These are phyloP conservation scores for Candida tammaniensis DNA, from an alignment of 805 yeast genomes.

Conservation along the genomic window DNA sequence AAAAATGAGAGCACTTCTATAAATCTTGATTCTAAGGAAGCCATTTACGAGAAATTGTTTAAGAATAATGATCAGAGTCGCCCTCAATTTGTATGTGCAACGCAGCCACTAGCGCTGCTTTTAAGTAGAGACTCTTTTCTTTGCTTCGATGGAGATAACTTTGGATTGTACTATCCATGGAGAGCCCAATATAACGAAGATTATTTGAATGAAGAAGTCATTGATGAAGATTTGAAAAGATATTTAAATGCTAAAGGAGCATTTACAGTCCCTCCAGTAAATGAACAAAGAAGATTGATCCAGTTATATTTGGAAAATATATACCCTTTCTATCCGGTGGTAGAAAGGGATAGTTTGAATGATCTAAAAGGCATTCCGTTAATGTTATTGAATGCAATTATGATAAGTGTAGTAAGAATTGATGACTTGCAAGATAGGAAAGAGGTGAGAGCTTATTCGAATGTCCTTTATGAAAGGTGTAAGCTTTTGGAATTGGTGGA, in stretches of 20 bases:
- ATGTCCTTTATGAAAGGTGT: conserved; percentile 20
- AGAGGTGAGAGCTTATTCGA: conserved; percentile 19
- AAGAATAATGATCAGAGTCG: conserved; percentile 14
- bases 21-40: conserved; percentile 11
- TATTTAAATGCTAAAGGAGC: conserved; percentile 22
- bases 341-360: conserved; percentile 17
- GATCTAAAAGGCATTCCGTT: conserved; percentile 17
- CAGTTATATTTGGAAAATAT: conserved; percentile 18
- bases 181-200: conserved; percentile 19
- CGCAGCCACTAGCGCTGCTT: conserved; percentile 29
- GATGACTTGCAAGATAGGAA: conserved; percentile 12
- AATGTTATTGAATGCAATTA: conserved; percentile 25
- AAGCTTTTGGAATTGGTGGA: conserved; percentile 22
- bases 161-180: conserved; percentile 29
- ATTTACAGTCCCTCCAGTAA: conserved; percentile 17
- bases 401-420: conserved; percentile 20
- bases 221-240: conserved; percentile 19
- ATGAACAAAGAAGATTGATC: conserved; percentile 18
- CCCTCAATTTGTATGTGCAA: conserved; percentile 26
- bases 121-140: conserved; percentile 26
- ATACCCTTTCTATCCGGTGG: conserved; percentile 28
- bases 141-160: conserved; percentile 26
- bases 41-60: conserved; percentile 20
- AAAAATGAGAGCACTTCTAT: neutral
- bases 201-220: conserved; percentile 13